A percentile compares a stretch with the other conserved stretches of the same genome.
phyloP scores from a whole-genome alignment of 805 yeast genomes.

The Ogataea corticis region DNA sequence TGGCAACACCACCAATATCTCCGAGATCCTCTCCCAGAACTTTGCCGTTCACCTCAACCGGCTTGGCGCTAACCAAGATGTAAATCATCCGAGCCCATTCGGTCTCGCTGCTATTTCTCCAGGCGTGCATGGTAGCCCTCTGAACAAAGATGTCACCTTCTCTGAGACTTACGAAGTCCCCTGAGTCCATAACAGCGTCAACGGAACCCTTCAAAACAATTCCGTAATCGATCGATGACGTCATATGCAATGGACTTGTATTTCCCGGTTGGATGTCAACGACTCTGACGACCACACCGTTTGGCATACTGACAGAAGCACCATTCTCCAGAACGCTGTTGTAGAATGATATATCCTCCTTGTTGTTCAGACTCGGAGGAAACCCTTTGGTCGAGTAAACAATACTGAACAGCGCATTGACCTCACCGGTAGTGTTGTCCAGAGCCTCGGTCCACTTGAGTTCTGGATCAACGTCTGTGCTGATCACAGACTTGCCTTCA shows the following conservation, averaged over 20 bases:
- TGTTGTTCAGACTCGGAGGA: constrained; percentile 7
- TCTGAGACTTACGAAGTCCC: constrained; percentile 3
- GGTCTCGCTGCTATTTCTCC: constrained; percentile 11
- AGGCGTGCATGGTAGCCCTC: constrained; percentile 14
- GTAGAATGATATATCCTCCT: constrained; percentile 5
- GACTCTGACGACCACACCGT: constrained; percentile 11
- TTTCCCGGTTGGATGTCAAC: constrained; percentile 11
- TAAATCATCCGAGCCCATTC: constrained; percentile 13
- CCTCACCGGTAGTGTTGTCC: constrained; percentile 9
- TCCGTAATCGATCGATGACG: constrained; percentile 10
- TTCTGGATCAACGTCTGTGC: constrained; percentile 6
- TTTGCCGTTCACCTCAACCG: constrained; percentile 9
- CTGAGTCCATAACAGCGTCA: constrained; percentile 13
- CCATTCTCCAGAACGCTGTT: constrained; percentile 3
- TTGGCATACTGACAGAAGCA: constrained; percentile 9
- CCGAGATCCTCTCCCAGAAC: constrained; percentile 6
- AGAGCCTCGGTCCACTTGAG: constrained; percentile 11
- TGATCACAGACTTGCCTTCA: constrained; percentile 8
- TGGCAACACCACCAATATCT: constrained; percentile 10
- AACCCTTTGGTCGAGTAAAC: constrained; percentile 11
- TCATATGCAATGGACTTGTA: constrained; percentile 13
- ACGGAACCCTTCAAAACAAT: constrained; percentile 10
- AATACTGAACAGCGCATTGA: constrained; percentile 12
- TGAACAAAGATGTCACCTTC: constrained; percentile 13
- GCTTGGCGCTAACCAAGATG: constrained; percentile 8